These are phyloP conservation scores for Mortierella sp. DNA, from an alignment of 371 early-diverging fungal species.

Conservation along the genomic window DNA sequence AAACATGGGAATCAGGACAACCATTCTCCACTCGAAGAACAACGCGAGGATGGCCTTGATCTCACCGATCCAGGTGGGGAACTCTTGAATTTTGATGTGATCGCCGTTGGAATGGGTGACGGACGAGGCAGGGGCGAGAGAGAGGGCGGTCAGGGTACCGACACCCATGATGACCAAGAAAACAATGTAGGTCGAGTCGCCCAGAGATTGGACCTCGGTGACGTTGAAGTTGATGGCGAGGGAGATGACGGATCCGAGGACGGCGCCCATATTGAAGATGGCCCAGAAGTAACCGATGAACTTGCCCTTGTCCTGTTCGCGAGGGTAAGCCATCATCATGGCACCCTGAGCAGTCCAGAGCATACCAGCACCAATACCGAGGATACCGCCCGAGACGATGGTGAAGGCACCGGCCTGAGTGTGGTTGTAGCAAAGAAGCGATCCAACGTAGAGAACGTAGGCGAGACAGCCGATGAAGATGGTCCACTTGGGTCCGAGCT, in stretches of 20 bases:
- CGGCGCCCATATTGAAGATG: conserved; percentile 77
- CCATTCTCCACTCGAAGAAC: conserved; percentile 77
- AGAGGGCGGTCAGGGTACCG: conserved; percentile 68
- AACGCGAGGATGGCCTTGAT: conserved; percentile 68
- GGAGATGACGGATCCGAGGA: conserved; percentile 81
- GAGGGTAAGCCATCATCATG: conserved; percentile 87
- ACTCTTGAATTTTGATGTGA: conserved; percentile 66
- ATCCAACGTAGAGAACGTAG: conserved; percentile 70
- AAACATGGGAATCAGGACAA: conserved; percentile 75
- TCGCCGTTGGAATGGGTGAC: conserved; percentile 79
- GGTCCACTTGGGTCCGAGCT: conserved; percentile 68
- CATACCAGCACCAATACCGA: conserved; percentile 74
- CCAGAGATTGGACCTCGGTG: conserved; percentile 48
- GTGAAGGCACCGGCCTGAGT: conserved; percentile 62
- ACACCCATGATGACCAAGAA: conserved; percentile 76
- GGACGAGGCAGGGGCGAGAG: conserved; percentile 70
- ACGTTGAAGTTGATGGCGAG: conserved; percentile 73
- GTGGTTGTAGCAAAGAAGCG: conserved; percentile 69
- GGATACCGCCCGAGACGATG: conserved; percentile 73
- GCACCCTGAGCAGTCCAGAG: conserved; percentile 86
- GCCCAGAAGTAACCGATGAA: conserved; percentile 88
- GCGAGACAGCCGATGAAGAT: conserved; percentile 66
- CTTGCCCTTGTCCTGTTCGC: conserved; percentile 81
- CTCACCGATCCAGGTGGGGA: conserved; percentile 69
- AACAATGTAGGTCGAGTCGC: conserved; percentile 68